These are phyloP conservation scores for Trichoderma endophyticum DNA, from an alignment of 2,329 filamentous ascomycete genomes.

Conservation along the genomic window DNA sequence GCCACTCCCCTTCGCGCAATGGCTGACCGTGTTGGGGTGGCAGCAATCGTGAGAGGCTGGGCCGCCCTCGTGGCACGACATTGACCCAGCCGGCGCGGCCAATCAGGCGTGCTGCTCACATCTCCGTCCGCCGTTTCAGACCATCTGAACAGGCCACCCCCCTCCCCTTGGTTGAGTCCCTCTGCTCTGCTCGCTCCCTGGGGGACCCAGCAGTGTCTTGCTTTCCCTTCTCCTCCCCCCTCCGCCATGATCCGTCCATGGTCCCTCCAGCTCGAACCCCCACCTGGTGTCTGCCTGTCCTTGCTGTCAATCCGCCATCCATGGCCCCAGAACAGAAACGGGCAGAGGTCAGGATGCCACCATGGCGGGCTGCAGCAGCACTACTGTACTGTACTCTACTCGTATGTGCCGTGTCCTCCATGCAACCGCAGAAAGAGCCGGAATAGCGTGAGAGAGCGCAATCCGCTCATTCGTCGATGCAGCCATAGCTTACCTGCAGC, in stretches of 20 bases:
- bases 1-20: not conserved
- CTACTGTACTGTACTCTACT: not conserved
- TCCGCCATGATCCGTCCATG: not conserved
- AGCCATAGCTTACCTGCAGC: not conserved
- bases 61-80: slow-evolving; percentile 18
- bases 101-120: slow-evolving; percentile 18
- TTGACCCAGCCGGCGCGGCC: slow-evolving; percentile 4
- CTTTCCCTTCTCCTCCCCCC: not conserved
- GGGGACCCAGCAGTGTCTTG: slow-evolving; percentile 2
- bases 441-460: not conserved
- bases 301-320: slow-evolving; percentile 13
- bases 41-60: slow-evolving; percentile 22
- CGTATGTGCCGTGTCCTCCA: not conserved
- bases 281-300: slow-evolving; percentile 4
- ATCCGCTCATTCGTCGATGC: not conserved
- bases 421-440: not conserved
- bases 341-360: not conserved
- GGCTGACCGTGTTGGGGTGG: slow-evolving; percentile 3
- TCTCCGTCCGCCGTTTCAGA: slow-evolving; percentile 18
- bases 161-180: not conserved
- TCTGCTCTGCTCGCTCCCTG: not conserved
- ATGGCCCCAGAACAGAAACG: not conserved
- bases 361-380: not conserved
- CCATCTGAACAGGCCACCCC: not conserved
- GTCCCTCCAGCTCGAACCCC: not conserved